Evolutionary conservation across 495 filamentous ascomycete genomes (phyloP).

Genomic region (Aspergillus affinis): DNA sequence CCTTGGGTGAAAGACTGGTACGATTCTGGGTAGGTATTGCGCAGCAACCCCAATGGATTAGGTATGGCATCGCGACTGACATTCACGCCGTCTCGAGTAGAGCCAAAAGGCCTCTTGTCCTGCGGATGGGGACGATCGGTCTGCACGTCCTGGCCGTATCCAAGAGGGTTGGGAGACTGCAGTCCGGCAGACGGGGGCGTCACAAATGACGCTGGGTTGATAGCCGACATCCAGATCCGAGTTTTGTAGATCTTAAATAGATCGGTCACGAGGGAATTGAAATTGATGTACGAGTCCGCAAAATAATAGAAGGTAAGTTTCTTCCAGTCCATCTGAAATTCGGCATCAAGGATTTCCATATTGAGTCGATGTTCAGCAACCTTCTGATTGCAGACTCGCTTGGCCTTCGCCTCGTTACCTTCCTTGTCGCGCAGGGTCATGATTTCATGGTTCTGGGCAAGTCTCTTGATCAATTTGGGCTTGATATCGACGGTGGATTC

Average conservation of each 20-base stretch:
- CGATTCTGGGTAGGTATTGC: conserved; percentile 36
- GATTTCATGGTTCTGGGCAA: conserved; percentile 89
- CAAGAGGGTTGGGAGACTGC: conserved; percentile 43
- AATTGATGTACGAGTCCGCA: conserved; percentile 96
- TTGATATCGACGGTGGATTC: conserved; percentile 79
- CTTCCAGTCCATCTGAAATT: conserved; percentile 99
- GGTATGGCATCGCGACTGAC: conserved; percentile 29
- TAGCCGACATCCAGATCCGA: conserved; percentile 98
- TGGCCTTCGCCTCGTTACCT: conserved; percentile 95
- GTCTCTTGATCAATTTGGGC: conserved; percentile 92
- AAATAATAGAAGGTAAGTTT: conserved; percentile 99
- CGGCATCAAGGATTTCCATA: conserved; percentile 99
- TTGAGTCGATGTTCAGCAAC: conserved; percentile 90
- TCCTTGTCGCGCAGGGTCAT: conserved; percentile 87
- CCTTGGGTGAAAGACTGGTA: conserved; percentile 39
- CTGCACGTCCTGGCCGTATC: conserved; percentile 35
- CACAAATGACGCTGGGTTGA: conserved; percentile 97
- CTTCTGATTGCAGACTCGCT: conserved; percentile 93
- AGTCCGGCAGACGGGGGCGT: conserved; percentile 69
- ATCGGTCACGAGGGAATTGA: conserved; percentile 95
- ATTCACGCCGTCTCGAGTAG: conserved; percentile 32
- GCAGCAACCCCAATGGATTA: conserved; percentile 35
- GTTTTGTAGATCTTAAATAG: conserved; percentile 99
- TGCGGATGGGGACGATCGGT: conserved; percentile 37
- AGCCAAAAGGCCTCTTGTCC: conserved; percentile 31